Conservation (phyloP, 108 stramenopile species). For the Skeletonema costatum region DNA sequence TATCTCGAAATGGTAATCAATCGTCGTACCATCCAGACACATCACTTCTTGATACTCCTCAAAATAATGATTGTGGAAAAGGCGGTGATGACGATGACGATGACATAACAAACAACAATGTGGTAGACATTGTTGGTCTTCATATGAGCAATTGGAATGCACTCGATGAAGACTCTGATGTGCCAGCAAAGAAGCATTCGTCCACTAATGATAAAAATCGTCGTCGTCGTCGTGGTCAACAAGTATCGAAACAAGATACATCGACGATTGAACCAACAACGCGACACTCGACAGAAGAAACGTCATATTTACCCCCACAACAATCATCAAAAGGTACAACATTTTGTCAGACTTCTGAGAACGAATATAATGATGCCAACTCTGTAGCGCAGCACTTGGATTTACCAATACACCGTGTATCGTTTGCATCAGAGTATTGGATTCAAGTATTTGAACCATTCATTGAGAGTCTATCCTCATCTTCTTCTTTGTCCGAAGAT, state of each 20-base stretch:
- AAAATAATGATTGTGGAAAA: neutral
- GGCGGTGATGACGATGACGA: neutral
- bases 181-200: too few species aligned
- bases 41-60: too few species aligned
- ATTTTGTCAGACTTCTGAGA: slow-evolving; percentile 53
- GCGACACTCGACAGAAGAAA: neutral
- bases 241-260: neutral
- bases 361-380: slow-evolving; percentile 84
- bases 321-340: slow-evolving; percentile 4
- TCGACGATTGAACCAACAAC: neutral
- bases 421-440: slow-evolving; percentile 92
- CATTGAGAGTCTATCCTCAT: slow-evolving; percentile 51
- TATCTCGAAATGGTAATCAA: neutral
- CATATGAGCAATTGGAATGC: slow-evolving; percentile 93
- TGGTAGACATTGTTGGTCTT: slow-evolving; percentile 50
- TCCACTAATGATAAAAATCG: neutral
- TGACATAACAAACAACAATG: neutral
- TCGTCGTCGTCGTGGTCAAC: slow-evolving; percentile 3
- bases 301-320: neutral
- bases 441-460: slow-evolving; percentile 92
- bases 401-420: slow-evolving; percentile 74
- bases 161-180: slow-evolving; percentile 60
- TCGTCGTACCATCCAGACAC: slow-evolving; percentile 1
- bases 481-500: neutral
- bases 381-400: slow-evolving; percentile 76